Conservation (phyloP, 2,329 filamentous ascomycete genomes). For the Diaporthe sp. region DNA sequence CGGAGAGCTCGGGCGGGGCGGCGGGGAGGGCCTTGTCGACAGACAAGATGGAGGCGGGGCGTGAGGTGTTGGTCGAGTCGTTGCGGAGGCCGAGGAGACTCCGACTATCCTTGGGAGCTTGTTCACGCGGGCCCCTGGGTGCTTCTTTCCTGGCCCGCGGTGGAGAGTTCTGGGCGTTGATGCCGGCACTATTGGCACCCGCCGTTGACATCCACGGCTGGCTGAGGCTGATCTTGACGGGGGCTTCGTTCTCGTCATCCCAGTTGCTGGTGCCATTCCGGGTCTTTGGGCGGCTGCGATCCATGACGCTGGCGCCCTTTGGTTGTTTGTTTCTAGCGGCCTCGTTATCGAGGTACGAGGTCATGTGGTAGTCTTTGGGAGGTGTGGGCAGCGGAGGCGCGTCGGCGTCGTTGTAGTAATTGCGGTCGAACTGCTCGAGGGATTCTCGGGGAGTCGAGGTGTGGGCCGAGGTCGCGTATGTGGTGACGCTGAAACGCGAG, state of each 20-base stretch:
- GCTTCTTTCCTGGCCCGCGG: slow-evolving; percentile 27
- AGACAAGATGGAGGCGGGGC: slow-evolving; percentile 50
- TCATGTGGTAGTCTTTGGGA: slow-evolving; percentile 49
- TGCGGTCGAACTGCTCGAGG: slow-evolving; percentile 45
- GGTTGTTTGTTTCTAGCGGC: slow-evolving; percentile 24
- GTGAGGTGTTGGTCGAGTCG: slow-evolving; percentile 34
- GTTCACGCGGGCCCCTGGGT: slow-evolving; percentile 24
- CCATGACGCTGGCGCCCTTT: slow-evolving; percentile 51
- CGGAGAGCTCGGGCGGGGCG: slow-evolving; percentile 69
- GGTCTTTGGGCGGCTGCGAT: slow-evolving; percentile 52
- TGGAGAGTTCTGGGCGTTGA: slow-evolving; percentile 34
- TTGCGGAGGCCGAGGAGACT: slow-evolving; percentile 16
- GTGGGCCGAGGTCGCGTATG: slow-evolving; percentile 66
- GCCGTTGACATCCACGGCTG: slow-evolving; percentile 49
- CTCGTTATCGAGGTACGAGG: slow-evolving; percentile 33
- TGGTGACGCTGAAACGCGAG: slow-evolving; percentile 75
- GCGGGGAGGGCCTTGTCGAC: slow-evolving; percentile 71
- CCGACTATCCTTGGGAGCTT: not conserved
- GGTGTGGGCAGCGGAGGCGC: slow-evolving; percentile 53
- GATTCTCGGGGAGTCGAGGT: slow-evolving; percentile 55
- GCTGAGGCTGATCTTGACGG: slow-evolving; percentile 51
- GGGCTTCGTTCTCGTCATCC: slow-evolving; percentile 42
- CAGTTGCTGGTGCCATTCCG: slow-evolving; percentile 43
- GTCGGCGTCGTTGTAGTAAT: slow-evolving; percentile 42
- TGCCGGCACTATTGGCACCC: slow-evolving; percentile 40